These are phyloP conservation scores for Penicillium freii DNA, from an alignment of 2,329 filamentous ascomycete species.

Conservation along the genomic window DNA sequence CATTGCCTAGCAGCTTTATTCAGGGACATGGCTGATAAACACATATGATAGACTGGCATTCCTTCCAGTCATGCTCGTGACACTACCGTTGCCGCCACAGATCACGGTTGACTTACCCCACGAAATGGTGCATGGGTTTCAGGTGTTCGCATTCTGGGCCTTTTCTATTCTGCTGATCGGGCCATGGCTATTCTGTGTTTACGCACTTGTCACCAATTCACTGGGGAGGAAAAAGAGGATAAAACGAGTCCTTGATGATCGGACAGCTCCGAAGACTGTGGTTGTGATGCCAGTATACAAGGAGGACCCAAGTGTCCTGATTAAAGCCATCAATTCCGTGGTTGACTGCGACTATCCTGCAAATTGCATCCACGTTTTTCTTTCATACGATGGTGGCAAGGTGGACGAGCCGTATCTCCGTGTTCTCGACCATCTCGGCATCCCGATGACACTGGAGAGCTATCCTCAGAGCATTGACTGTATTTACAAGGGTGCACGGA, in stretches of 20 bases:
- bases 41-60: constrained; percentile 67
- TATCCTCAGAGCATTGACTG: constrained; percentile 92
- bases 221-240: constrained; percentile 78
- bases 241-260: constrained; percentile 78
- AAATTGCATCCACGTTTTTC: constrained; percentile 87
- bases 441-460: constrained; percentile 66
- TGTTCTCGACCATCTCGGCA: constrained; percentile 79
- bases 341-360: constrained; percentile 92
- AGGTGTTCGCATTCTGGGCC: constrained; percentile 95
- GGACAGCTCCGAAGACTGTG: constrained; percentile 86
- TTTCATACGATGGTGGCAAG: constrained; percentile 89
- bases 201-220: constrained; percentile 83
- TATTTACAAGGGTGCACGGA: constrained; percentile 73
- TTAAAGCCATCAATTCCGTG: constrained; percentile 85
- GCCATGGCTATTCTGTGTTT: constrained; percentile 91
- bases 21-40: constrained; percentile 2
- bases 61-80: constrained; percentile 91
- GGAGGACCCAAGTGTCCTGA: constrained; percentile 77
- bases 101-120: constrained; percentile 71
- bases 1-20: not conserved
- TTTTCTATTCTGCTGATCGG: constrained; percentile 82
- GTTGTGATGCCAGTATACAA: constrained; percentile 98
- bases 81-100: constrained; percentile 73
- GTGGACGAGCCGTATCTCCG: constrained; percentile 86
- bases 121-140: constrained; percentile 67